phyloP scores from a whole-genome alignment of 1,284 basidiomycete genomes.

The Cryptococcus sp. region DNA sequence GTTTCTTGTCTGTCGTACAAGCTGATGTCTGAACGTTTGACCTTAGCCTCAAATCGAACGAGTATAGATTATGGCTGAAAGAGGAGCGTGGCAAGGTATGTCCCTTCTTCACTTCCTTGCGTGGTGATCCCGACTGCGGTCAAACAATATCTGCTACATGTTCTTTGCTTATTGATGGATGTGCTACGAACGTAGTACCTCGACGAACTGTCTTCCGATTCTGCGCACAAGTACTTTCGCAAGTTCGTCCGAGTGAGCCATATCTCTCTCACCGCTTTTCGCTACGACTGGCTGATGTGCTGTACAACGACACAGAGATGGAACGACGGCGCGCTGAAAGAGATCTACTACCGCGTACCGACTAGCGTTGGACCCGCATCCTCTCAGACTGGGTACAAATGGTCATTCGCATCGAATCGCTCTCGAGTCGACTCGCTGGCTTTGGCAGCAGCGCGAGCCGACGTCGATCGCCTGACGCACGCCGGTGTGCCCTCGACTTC shows the following conservation, averaged over 20 bases:
- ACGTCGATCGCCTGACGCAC: conserved; percentile 23
- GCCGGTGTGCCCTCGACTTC: neutral
- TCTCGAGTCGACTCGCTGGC: conserved; percentile 30
- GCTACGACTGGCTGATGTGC: neutral
- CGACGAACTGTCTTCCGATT: conserved; percentile 44
- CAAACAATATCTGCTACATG: neutral
- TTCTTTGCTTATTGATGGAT: neutral
- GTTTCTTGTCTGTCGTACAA: neutral
- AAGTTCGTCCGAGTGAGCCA: conserved; percentile 46
- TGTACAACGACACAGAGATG: conserved; percentile 32
- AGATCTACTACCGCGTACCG: conserved; percentile 35
- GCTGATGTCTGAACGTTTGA: conserved; percentile 3
- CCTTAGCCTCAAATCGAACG: conserved; percentile 31
- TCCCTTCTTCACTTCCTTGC: neutral
- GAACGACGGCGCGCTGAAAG: conserved; percentile 48
- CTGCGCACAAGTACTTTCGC: conserved; percentile 50
- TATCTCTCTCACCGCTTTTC: neutral
- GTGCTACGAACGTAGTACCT: conserved; percentile 38
- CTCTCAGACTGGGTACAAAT: conserved; percentile 46
- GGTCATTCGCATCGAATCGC: conserved; percentile 39
- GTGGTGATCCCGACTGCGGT: neutral
- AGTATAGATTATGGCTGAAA: conserved; percentile 46
- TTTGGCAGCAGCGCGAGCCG: conserved; percentile 19
- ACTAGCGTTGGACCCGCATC: conserved; percentile 25
- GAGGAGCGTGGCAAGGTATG: conserved; percentile 33